Percentiles rank a stretch among this genome's conserved stretches.
These are phyloP conservation scores for Cymbopogon flexuosus DNA, from an alignment of 202 grass and related monocot species.

Conservation along the genomic window DNA sequence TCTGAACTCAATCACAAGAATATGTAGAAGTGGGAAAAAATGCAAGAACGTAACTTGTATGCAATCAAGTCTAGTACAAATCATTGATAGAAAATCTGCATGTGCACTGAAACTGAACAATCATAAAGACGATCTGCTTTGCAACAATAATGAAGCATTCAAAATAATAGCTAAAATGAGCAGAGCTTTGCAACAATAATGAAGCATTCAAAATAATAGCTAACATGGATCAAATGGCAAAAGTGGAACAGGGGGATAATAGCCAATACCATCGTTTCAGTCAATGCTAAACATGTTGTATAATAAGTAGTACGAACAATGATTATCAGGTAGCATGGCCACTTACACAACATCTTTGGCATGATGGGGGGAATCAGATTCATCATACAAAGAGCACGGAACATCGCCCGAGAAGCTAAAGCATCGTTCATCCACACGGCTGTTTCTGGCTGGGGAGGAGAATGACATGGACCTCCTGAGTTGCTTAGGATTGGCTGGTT, in stretches of 20 bases:
- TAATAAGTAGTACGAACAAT: background rate
- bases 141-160: conserved; percentile 1
- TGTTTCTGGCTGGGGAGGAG: conserved; percentile 33
- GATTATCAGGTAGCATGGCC: background rate
- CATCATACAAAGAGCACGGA: conserved; percentile 33
- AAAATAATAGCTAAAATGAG: background rate
- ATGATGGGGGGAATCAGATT: conserved; percentile 26
- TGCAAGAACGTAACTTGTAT: too few species aligned
- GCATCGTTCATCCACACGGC: conserved; percentile 26
- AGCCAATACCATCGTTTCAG: background rate
- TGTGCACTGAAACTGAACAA: conserved; percentile 12
- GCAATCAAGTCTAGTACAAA: too few species aligned
- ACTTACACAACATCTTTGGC: conserved; percentile 54
- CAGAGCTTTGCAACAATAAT: background rate
- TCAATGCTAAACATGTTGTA: background rate
- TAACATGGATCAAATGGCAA: background rate
- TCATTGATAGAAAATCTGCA: background rate
- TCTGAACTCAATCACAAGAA: too few species aligned
- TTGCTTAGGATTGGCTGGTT: conserved; percentile 26
- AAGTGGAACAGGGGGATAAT: background rate
- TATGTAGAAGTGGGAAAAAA: too few species aligned
- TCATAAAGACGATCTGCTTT: background rate
- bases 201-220: background rate
- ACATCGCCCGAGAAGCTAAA: conserved; percentile 47
- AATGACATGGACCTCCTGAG: conserved; percentile 51